Base-by-base conservation (phyloP, 2,329 filamentous ascomycete genomes). In the Phialemoniopsis sp. region DNA sequence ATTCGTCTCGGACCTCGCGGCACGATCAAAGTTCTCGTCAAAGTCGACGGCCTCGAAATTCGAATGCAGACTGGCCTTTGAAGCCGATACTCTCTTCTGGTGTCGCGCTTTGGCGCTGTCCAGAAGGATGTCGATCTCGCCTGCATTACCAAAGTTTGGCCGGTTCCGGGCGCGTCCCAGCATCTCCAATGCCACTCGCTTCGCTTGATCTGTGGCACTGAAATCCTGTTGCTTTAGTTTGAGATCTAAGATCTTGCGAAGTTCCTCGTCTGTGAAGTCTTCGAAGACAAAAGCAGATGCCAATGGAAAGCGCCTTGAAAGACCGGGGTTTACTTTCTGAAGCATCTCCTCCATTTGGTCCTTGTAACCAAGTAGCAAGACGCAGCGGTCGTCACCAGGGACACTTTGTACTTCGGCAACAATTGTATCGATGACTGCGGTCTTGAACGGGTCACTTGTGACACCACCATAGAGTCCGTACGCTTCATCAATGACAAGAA, bases 401-500 rank as follows among this genome's bases (percentile, higher is more conserved):
- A 73, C 73, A 44, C 75, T 83, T 43, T 89, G 85, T 0, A 89
- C 75, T 47, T 87, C 80, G 0, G 82, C 80, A 0, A 89, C 85
- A 12, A 89, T 80, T 0, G 82, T 88, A 48, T 89, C 85, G 4
- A 89, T 70, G 2, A 87, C 82, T 1, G 78, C 82, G 0, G 67
- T 73, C 53, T 78, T 83, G 61, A 62, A 89, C 0, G 60, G 54
- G 13, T 65, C 63, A 1, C 42, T 45, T 1, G 53, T 56, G 3
- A 56, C 55, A 1, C 64, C 64, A 2, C 62, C 58, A 34, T 70
- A 75, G 0, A 91, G 66, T 28, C 80, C 78, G 46, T 91, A 90
- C 0, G 86, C 86, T 53, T 93, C 87, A 45, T 91, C 87, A 3
- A 91, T 89, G 13, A 91, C 76, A 0, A 91, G 70, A 0, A 90